These are phyloP conservation scores for Euphorbia peplus DNA, from an alignment of 345 rosid genomes.

Conservation along the genomic window DNA sequence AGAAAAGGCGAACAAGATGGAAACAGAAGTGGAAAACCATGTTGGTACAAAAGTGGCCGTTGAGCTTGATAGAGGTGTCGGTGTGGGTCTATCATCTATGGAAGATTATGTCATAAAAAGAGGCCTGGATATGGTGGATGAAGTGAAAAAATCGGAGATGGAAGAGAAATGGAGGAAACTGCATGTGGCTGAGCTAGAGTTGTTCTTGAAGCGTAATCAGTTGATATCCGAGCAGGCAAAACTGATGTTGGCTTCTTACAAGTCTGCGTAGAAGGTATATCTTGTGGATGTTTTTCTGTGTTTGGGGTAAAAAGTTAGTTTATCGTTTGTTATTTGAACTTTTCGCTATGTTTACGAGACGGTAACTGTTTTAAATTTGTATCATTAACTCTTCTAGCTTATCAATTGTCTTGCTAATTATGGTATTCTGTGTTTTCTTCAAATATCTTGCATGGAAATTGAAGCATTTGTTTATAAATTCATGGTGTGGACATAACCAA, in stretches of 20 bases:
- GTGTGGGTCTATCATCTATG: slow-evolving; percentile 11
- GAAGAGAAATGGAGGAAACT: slow-evolving; percentile 29
- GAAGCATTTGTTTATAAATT: no score
- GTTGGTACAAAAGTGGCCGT: not conserved
- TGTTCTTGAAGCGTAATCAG: slow-evolving; percentile 18
- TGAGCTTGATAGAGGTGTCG: not conserved
- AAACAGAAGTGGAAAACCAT: slow-evolving; percentile 7
- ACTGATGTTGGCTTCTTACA: slow-evolving; percentile 18
- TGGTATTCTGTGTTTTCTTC: no score
- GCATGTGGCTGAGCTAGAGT: slow-evolving; percentile 26
- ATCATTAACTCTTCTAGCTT: no score
- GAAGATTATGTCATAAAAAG: slow-evolving; percentile 16
- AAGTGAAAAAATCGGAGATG: slow-evolving; percentile 17
- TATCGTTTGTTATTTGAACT: no score
- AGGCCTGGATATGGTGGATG: slow-evolving; percentile 14
- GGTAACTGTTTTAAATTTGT: no score
- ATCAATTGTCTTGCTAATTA: no score
- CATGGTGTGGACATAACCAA: no score
- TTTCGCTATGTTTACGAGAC: no score
- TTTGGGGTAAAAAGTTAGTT: no score
- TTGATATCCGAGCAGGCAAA: slow-evolving; percentile 22
- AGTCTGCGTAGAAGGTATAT: not conserved
- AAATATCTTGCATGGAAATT: no score
- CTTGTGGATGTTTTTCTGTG: no score
- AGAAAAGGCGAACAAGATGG: not conserved